These are phyloP conservation scores for Tilletia setariae DNA, from an alignment of 1,284 basidiomycete genomes.

Conservation along the genomic window DNA sequence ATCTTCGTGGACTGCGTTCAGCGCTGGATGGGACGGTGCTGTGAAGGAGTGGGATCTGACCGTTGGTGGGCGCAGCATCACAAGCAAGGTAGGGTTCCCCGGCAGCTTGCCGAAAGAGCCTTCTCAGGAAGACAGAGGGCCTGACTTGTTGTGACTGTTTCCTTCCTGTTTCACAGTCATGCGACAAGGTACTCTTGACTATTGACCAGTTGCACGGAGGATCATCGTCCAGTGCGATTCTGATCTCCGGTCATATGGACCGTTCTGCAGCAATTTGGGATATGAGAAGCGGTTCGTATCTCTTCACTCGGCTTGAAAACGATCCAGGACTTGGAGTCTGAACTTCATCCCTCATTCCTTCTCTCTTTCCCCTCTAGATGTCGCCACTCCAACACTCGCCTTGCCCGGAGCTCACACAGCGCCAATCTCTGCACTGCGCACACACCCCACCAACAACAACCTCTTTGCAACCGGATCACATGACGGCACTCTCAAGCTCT, in stretches of 20 bases:
- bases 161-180: slow-evolving; percentile 19
- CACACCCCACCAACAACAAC: slow-evolving; percentile 35
- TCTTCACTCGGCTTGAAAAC: neutral
- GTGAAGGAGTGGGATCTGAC: slow-evolving; percentile 46
- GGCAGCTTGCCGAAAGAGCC: too few species aligned
- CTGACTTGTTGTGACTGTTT: neutral
- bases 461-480: slow-evolving; percentile 37
- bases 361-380: neutral
- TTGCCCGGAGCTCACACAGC: slow-evolving; percentile 37
- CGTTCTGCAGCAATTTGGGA: slow-evolving; percentile 47
- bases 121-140: too few species aligned
- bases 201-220: slow-evolving; percentile 31
- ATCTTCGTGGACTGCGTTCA: slow-evolving; percentile 25
- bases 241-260: slow-evolving; percentile 43
- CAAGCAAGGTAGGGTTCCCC: slow-evolving; percentile 21
- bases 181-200: slow-evolving; percentile 38
- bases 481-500: slow-evolving; percentile 42
- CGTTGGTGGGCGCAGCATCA: slow-evolving; percentile 23
- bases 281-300: slow-evolving; percentile 29
- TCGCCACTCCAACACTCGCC: neutral
- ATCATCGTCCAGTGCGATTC: slow-evolving; percentile 1
- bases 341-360: neutral
- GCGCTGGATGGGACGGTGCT: slow-evolving; percentile 43
- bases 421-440: slow-evolving; percentile 30
- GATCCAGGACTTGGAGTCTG: neutral